Conservation (phyloP, 257 asterid genomes). For the Petunia axillaris region DNA sequence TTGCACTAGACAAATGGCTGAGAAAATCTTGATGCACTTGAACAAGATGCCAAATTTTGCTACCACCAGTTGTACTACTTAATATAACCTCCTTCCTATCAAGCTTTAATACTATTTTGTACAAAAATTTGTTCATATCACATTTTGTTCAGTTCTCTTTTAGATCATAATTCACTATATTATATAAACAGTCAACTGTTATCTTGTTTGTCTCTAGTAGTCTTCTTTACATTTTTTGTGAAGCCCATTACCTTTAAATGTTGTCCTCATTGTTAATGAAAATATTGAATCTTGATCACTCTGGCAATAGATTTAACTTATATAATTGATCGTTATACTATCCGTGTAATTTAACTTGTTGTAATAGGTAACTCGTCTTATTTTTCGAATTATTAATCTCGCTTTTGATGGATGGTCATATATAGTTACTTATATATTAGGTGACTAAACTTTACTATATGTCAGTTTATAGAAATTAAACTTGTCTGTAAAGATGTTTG, state of each 20-base stretch:
- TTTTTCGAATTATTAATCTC: too few species aligned
- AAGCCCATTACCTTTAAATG: neutral
- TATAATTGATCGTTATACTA: too few species aligned
- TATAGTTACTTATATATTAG: too few species aligned
- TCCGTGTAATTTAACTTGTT: too few species aligned
- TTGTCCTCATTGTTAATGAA: neutral
- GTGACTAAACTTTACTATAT: too few species aligned
- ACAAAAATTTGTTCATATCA: neutral
- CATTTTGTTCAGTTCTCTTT: neutral
- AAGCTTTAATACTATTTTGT: neutral
- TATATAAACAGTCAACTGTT: neutral
- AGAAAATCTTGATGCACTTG: conserved; percentile 68
- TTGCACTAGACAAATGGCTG: conserved; percentile 67
- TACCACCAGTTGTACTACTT: conserved; percentile 47
- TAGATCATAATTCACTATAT: conserved; percentile 3
- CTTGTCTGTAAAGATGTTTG: neutral
- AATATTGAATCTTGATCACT: neutral
- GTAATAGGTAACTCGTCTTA: too few species aligned
- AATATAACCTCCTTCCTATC: neutral
- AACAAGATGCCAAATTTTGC: conserved; percentile 62
- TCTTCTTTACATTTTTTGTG: neutral
- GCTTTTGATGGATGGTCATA: too few species aligned
- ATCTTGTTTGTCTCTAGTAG: neutral
- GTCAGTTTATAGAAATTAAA: neutral
- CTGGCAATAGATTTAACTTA: neutral